Conservation (phyloP, 257 asterid species). For the Solanum ossicruentum region DNA sequence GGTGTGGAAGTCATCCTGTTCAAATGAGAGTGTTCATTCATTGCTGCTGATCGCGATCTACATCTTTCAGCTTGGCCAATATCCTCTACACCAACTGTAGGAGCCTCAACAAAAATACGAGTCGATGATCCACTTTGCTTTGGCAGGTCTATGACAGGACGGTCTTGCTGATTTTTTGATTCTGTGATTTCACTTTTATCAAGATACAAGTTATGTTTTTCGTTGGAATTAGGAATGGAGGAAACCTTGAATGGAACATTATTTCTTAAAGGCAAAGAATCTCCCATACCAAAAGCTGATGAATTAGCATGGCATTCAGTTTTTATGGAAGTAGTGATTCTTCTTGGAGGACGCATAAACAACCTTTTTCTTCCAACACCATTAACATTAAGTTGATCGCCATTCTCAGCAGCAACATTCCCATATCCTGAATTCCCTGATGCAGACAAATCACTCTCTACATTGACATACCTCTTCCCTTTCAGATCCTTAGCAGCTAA, state of each 20-base stretch:
- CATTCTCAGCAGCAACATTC: slow-evolving; percentile 18
- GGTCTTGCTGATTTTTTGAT: slow-evolving; percentile 4
- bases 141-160: slow-evolving; percentile 15
- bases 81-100: slow-evolving; percentile 6
- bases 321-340: slow-evolving; percentile 8
- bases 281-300: slow-evolving; percentile 1
- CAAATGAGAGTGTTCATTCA: slow-evolving; percentile 21
- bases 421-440: slow-evolving; percentile 9
- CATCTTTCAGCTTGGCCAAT: slow-evolving; percentile 11
- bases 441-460: slow-evolving; percentile 9
- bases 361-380: slow-evolving; percentile 29
- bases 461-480: slow-evolving; percentile 11
- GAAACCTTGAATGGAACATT: slow-evolving; percentile 7
- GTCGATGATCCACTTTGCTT: slow-evolving; percentile 12
- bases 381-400: slow-evolving; percentile 19
- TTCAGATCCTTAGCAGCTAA: slow-evolving; percentile 13
- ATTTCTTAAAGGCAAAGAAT: slow-evolving; percentile 31
- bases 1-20: slow-evolving; percentile 3
- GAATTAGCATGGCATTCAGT: slow-evolving; percentile 12
- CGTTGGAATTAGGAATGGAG: slow-evolving; percentile 18
- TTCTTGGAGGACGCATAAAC: slow-evolving; percentile 19
- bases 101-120: slow-evolving; percentile 12
- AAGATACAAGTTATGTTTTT: slow-evolving; percentile 12
- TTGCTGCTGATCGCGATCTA: slow-evolving; percentile 10
- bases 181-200: slow-evolving; percentile 10